Percentiles rank a stretch among this genome's conserved stretches.
Evolutionary conservation across 179 eudicot genomes (phyloP).

Genomic region (Nepenthes alata): DNA sequence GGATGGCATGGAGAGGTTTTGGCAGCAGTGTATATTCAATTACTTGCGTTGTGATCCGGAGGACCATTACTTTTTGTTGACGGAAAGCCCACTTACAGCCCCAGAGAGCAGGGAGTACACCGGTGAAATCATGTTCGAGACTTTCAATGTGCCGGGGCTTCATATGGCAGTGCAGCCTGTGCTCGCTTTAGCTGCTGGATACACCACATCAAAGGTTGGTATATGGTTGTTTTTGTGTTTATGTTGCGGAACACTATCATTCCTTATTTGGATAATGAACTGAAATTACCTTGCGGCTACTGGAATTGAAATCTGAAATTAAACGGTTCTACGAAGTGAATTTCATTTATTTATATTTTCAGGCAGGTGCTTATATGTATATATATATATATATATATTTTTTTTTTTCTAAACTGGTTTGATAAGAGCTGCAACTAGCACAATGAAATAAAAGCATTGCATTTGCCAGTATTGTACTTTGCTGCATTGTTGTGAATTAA

Average conservation of each 20-base stretch:
- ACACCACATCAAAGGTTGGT: conserved; percentile 83
- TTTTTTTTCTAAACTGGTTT: too few relatives aligned
- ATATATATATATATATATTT: too few relatives aligned
- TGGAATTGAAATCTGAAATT: too few relatives aligned
- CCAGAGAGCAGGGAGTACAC: conserved; percentile 97
- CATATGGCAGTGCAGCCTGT: conserved; percentile 97
- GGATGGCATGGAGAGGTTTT: conserved; percentile 97
- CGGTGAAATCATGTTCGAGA: conserved; percentile 99
- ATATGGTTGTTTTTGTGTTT: neutral
- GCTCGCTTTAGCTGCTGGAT: conserved; percentile 95
- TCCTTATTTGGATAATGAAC: too few relatives aligned
- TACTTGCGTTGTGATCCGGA: conserved; percentile 96
- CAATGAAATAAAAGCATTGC: too few relatives aligned
- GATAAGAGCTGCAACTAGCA: too few relatives aligned
- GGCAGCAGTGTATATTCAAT: conserved; percentile 97
- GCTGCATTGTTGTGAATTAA: too few relatives aligned
- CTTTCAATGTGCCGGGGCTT: conserved; percentile 92
- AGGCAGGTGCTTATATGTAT: too few relatives aligned
- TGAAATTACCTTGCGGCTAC: too few relatives aligned
- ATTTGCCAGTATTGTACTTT: too few relatives aligned
- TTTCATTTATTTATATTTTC: too few relatives aligned
- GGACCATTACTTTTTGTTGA: conserved; percentile 86
- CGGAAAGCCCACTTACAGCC: conserved; percentile 87
- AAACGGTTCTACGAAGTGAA: too few relatives aligned
- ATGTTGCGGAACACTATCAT: neutral